Conservation (phyloP, 441 rosid species). For the Corymbia citriodora region DNA sequence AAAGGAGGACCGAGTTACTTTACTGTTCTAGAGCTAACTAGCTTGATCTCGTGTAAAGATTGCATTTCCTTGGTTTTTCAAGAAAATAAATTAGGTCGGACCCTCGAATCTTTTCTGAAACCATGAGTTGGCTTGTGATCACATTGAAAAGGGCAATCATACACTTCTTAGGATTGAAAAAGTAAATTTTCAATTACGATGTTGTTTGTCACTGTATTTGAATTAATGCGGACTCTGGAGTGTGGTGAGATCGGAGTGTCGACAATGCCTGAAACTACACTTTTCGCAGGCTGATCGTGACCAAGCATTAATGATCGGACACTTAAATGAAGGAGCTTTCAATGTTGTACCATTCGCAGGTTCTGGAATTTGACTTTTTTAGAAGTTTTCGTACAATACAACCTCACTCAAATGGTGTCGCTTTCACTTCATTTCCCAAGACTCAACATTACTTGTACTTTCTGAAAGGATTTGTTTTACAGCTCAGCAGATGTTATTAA, state of each 20-base stretch:
- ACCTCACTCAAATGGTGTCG: not conserved
- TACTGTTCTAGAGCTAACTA: no score
- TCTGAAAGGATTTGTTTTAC: not conserved
- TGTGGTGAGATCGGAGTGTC: not conserved
- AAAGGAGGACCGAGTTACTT: no score
- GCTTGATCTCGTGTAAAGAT: no score
- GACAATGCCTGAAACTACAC: not conserved
- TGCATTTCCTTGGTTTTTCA: no score
- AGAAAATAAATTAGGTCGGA: no score
- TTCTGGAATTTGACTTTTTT: not conserved
- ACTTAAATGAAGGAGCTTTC: not conserved
- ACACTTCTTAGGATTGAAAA: no score
- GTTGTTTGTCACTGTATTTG: no score
- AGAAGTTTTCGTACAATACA: not conserved
- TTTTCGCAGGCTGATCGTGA: not conserved
- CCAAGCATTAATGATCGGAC: not conserved
- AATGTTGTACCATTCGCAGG: not conserved
- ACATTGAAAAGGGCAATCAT: no score
- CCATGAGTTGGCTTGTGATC: no score
- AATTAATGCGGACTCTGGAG: not conserved
- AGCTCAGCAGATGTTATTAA: not conserved
- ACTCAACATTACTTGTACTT: not conserved
- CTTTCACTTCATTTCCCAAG: not conserved
- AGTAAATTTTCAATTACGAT: no score
- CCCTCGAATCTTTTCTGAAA: no score